Percentiles rank a stretch among this genome's conserved stretches.
These are phyloP conservation scores for Metschnikowia peoriensis DNA, from an alignment of 805 yeast species.

Conservation along the genomic window DNA sequence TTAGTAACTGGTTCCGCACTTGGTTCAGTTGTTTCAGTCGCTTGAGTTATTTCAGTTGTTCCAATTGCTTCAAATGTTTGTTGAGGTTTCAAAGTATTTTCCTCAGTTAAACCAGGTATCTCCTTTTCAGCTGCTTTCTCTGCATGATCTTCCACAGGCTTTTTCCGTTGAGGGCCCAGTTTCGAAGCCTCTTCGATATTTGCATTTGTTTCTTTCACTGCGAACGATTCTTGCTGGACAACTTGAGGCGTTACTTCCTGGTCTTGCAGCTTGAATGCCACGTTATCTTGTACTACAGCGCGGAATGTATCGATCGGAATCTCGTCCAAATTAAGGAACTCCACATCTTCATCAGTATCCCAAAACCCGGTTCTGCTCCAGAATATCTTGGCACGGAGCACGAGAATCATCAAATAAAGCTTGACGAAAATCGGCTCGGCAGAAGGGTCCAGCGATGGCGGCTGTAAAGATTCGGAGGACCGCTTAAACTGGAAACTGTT, in stretches of 20 bases:
- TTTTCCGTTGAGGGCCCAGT: neutral
- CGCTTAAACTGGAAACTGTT: conserved; percentile 29
- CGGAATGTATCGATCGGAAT: conserved; percentile 13
- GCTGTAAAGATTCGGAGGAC: conserved; percentile 9
- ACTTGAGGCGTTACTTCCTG: neutral
- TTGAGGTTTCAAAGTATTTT: no score
- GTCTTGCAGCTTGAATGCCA: conserved; percentile 11
- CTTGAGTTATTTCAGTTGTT: no score
- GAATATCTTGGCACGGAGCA: conserved; percentile 69
- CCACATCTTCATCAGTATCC: conserved; percentile 48
- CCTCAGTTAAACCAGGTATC: no score
- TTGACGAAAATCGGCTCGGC: conserved; percentile 39
- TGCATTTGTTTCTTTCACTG: neutral
- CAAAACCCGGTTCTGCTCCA: conserved; percentile 85
- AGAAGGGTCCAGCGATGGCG: conserved; percentile 9
- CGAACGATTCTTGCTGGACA: neutral
- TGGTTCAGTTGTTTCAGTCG: neutral
- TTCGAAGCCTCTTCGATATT: neutral
- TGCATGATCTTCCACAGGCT: neutral
- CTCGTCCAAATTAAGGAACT: conserved; percentile 20
- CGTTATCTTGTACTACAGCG: conserved; percentile 15
- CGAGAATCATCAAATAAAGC: conserved; percentile 51
- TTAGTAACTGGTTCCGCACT: neutral
- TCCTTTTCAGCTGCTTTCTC: neutral
- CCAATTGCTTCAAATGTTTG: no score